phyloP scores from a whole-genome alignment of 495 filamentous ascomycete species.

The Aspergillus panamensis region DNA sequence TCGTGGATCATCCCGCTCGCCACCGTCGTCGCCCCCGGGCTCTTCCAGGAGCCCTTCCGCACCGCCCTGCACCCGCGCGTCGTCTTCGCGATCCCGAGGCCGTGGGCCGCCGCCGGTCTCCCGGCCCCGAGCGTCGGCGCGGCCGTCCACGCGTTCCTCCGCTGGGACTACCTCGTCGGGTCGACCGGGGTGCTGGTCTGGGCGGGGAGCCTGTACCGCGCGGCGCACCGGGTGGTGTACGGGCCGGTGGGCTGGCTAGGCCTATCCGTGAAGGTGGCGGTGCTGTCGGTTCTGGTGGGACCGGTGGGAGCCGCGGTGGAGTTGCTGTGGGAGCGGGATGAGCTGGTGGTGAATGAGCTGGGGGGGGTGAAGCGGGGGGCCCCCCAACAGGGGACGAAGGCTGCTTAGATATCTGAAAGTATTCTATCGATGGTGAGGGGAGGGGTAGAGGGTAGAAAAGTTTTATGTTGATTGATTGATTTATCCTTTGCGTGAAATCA shows the following conservation, averaged over 20 bases:
- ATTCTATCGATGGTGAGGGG: too few relatives aligned
- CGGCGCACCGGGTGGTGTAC: slow-evolving; percentile 37
- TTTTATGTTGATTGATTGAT: too few relatives aligned
- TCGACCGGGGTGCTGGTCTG: slow-evolving; percentile 51
- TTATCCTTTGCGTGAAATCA: too few relatives aligned
- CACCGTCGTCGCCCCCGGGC: slow-evolving; percentile 31
- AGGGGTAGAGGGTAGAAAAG: too few relatives aligned
- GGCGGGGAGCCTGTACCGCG: slow-evolving; percentile 45
- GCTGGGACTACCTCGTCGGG: slow-evolving; percentile 57
- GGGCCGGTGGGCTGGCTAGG: slow-evolving; percentile 28
- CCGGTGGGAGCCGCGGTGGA: slow-evolving; percentile 49
- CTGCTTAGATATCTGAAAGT: too few relatives aligned
- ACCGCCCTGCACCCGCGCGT: slow-evolving; percentile 36
- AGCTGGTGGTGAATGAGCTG: slow-evolving; percentile 38
- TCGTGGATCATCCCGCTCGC: slow-evolving; percentile 44
- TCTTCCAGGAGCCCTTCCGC: slow-evolving; percentile 33
- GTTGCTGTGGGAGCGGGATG: slow-evolving; percentile 57
- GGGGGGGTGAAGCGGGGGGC: slow-evolving; percentile 22
- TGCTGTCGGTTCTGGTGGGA: slow-evolving; percentile 45
- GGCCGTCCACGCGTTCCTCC: slow-evolving; percentile 51
- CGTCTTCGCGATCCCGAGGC: slow-evolving; percentile 42
- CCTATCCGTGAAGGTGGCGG: slow-evolving; percentile 33
- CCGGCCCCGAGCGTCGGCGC: slow-evolving; percentile 41
- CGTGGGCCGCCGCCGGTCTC: slow-evolving; percentile 35
- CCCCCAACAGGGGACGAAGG: slow-evolving; percentile 26